Conservation (phyloP, 2,329 filamentous ascomycete genomes). For the Rutstroemia sp. region DNA sequence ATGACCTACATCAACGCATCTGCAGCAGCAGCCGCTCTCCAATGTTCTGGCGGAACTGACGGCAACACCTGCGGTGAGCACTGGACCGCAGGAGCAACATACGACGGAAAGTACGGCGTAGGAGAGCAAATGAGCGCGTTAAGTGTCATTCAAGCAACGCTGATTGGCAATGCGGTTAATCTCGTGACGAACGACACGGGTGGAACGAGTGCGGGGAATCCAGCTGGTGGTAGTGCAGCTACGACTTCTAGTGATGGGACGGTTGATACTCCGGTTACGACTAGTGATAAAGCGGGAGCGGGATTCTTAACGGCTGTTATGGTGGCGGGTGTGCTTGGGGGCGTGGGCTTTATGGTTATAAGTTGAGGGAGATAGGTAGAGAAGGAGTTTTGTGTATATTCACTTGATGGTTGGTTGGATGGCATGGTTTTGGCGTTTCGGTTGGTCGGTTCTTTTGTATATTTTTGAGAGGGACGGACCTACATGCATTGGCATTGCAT, state of each 20-base stretch:
- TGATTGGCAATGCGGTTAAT: slow-evolving; percentile 38
- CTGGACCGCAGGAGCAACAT: slow-evolving; percentile 47
- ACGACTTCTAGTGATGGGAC: not conserved
- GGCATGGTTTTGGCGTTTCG: too few relatives aligned
- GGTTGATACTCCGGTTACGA: slow-evolving; percentile 25
- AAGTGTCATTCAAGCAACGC: slow-evolving; percentile 54
- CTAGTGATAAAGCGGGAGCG: slow-evolving; percentile 60
- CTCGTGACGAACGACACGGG: slow-evolving; percentile 44
- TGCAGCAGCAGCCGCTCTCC: slow-evolving; percentile 45
- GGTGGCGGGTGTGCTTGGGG: slow-evolving; percentile 44
- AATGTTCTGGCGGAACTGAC: slow-evolving; percentile 41
- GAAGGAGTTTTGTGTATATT: not conserved
- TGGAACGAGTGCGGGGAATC: slow-evolving; percentile 43
- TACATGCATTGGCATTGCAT: too few relatives aligned
- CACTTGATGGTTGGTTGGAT: too few relatives aligned
- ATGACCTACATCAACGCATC: slow-evolving; percentile 47
- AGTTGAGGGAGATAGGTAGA: not conserved
- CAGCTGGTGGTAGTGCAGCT: slow-evolving; percentile 17
- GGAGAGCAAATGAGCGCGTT: slow-evolving; percentile 66
- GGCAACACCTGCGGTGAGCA: slow-evolving; percentile 52
- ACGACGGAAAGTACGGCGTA: slow-evolving; percentile 53
- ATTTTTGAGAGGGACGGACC: too few relatives aligned
- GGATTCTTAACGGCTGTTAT: slow-evolving; percentile 52
- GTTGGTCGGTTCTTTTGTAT: too few relatives aligned
- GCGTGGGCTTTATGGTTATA: slow-evolving; percentile 44